Evolutionary conservation across 2,329 filamentous ascomycete genomes (phyloP).

Genomic region (Cladosporium sp.): DNA sequence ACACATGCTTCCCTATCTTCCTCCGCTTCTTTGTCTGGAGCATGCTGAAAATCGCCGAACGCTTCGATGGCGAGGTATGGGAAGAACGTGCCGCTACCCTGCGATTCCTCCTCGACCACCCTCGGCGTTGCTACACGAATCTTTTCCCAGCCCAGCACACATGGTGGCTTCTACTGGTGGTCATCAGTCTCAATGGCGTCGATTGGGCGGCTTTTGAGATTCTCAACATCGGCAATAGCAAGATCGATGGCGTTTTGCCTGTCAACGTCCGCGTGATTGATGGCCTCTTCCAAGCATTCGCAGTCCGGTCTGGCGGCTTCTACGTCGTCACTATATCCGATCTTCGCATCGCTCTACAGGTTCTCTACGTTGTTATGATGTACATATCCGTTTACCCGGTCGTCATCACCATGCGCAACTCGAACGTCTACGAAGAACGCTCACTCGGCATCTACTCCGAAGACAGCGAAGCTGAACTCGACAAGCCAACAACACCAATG

Average conservation of each 20-base stretch:
- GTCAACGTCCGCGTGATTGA: slow-evolving; percentile 49
- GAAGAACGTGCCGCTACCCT: slow-evolving; percentile 43
- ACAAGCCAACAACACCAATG: slow-evolving; percentile 25
- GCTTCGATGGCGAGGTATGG: slow-evolving; percentile 31
- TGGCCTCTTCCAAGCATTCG: slow-evolving; percentile 57
- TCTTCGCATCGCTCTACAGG: slow-evolving; percentile 53
- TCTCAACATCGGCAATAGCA: slow-evolving; percentile 53
- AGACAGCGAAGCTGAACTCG: slow-evolving; percentile 15
- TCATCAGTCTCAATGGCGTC: slow-evolving; percentile 51
- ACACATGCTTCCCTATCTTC: slow-evolving; percentile 56
- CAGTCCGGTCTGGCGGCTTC: slow-evolving; percentile 47
- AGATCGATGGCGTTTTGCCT: slow-evolving; percentile 42
- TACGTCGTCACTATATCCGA: slow-evolving; percentile 44
- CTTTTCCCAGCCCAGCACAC: slow-evolving; percentile 59
- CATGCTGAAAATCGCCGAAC: slow-evolving; percentile 45
- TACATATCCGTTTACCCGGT: slow-evolving; percentile 61
- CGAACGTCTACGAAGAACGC: slow-evolving; percentile 59
- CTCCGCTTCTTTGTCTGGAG: slow-evolving; percentile 57
- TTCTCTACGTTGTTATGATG: slow-evolving; percentile 62
- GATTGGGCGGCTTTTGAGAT: slow-evolving; percentile 51
- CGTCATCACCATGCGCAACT: slow-evolving; percentile 57
- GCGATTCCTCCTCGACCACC: slow-evolving; percentile 58
- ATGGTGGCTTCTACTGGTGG: slow-evolving; percentile 52
- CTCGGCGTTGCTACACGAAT: slow-evolving; percentile 59
- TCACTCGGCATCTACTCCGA: slow-evolving; percentile 56